Evolutionary conservation across 495 filamentous ascomycete species (phyloP).

Genomic region (Aspergillus ostianus): DNA sequence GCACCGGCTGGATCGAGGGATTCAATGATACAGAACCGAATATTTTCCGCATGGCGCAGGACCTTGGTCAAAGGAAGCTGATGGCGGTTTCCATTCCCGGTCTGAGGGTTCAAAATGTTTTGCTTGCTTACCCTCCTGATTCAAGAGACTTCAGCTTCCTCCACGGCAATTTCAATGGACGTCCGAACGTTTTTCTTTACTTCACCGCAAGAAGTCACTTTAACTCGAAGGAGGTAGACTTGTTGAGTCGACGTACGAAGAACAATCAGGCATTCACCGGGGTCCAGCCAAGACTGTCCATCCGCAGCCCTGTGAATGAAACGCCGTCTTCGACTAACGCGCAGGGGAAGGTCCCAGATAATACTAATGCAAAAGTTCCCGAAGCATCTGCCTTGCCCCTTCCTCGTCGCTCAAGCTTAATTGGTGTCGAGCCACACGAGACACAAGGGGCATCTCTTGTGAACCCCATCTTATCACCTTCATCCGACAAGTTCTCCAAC

Average conservation of each 20-base stretch:
- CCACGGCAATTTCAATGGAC: neutral
- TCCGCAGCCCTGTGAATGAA: neutral
- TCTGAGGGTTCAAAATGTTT: slow-evolving; percentile 9
- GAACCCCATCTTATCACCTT: neutral
- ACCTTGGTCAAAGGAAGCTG: slow-evolving; percentile 23
- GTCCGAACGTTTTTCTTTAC: slow-evolving; percentile 19
- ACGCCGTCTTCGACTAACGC: neutral
- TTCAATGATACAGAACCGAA: slow-evolving; percentile 32
- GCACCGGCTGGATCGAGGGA: slow-evolving; percentile 38
- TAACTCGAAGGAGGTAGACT: slow-evolving; percentile 3
- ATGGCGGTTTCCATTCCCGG: slow-evolving; percentile 28
- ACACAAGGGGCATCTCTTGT: neutral
- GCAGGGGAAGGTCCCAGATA: neutral
- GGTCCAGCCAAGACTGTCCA: neutral
- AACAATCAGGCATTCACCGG: neutral
- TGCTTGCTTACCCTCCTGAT: slow-evolving; percentile 30
- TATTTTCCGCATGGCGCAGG: slow-evolving; percentile 27
- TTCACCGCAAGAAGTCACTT: slow-evolving; percentile 24
- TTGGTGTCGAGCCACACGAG: neutral
- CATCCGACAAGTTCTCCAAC: neutral
- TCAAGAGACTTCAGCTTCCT: slow-evolving; percentile 26
- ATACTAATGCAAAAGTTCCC: neutral
- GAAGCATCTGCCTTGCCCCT: neutral
- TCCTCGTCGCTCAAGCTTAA: neutral
- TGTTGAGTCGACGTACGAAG: neutral